Evolutionary conservation across 1,284 basidiomycete genomes (phyloP), one percentile per base, ranked within the genome.

Genomic region (Thelephora terrestris): DNA sequence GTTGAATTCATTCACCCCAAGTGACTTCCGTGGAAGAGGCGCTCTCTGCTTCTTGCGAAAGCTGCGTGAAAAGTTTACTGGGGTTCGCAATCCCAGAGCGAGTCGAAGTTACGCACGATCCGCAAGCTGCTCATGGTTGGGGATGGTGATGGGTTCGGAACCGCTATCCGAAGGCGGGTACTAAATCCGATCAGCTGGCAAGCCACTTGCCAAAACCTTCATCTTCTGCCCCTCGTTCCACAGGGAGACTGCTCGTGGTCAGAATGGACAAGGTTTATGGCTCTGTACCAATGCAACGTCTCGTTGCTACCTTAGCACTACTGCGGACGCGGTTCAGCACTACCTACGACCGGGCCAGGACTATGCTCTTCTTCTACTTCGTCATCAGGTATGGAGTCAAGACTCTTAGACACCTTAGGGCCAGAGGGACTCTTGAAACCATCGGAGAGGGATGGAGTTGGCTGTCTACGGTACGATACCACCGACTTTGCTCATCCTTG

Each of bases 21-120:
- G 89, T 91, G 45, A 97, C 93, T 64, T 95, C 90, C 51, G 83
- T 81, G 47, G 81, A 79, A 57, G 93, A 89, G 47, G 85, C 80
- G 49, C 70, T 76, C 64, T 93, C 89, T 50, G 91, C 85, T 59
- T 90, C 84, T 53, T 81, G 79, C 49, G 78, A 73, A 56, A 87
- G 69, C 85, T 86, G 50, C 21, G 36, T 12, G 25, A 32, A 14
- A 32, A 32, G 29, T 32, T 18, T 20, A 3, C 18, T 6, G 12
- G 16, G 25, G 10, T 10, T 18, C 12, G 1, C 9, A 42, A 4
- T 20, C 39, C 6, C 10, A 20, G 10, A 21, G 39, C 18, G n/a
- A 18, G 25, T 21, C 16, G 39, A 32, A 3, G 7, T 61, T 32
- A 52, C 36, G 37, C 42, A 62, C 50, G 50, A 50, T 53, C 17